These are phyloP conservation scores for Clonostachys rosea DNA, from an alignment of 2,329 filamentous ascomycete genomes.

Conservation along the genomic window DNA sequence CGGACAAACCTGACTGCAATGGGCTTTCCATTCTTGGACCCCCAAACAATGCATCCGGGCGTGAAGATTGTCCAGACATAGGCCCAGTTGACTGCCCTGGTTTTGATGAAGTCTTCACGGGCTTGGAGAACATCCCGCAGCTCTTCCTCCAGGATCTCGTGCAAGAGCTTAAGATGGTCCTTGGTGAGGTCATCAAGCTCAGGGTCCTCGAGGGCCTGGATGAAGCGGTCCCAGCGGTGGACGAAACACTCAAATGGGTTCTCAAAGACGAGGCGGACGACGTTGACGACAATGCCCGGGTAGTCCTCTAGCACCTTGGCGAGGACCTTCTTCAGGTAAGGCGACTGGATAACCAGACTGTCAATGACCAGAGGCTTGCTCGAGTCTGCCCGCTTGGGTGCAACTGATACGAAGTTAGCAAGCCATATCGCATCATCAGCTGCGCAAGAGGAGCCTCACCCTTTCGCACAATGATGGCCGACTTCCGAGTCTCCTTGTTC, in stretches of 20 bases:
- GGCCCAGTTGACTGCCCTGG: conserved; percentile 47
- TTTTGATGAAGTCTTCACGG: conserved; percentile 44
- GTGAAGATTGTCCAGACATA: conserved; percentile 49
- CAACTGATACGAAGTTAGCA: not conserved
- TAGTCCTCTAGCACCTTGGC: conserved; percentile 51
- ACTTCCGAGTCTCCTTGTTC: no score
- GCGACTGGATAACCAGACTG: conserved; percentile 60
- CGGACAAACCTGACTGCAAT: conserved; percentile 31
- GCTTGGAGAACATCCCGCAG: conserved; percentile 43
- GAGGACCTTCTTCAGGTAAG: conserved; percentile 52
- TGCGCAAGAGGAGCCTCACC: no score
- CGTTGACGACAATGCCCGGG: conserved; percentile 51
- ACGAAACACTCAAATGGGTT: conserved; percentile 60
- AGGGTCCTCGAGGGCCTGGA: conserved; percentile 29
- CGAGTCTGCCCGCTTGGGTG: conserved; percentile 47
- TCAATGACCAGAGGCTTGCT: conserved; percentile 53
- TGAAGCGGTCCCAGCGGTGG: conserved; percentile 55
- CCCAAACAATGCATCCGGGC: conserved; percentile 35
- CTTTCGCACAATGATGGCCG: no score
- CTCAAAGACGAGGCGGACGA: conserved; percentile 57
- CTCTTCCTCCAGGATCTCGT: conserved; percentile 42
- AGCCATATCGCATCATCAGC: no score
- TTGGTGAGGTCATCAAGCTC: conserved; percentile 33
- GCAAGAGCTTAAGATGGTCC: conserved; percentile 40
- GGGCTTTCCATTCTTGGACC: conserved; percentile 28